A percentile compares a stretch with the other conserved stretches of the same genome.
Conservation (phyloP, 208 protist genomes). For the Trypanosomatidae sp. region DNA sequence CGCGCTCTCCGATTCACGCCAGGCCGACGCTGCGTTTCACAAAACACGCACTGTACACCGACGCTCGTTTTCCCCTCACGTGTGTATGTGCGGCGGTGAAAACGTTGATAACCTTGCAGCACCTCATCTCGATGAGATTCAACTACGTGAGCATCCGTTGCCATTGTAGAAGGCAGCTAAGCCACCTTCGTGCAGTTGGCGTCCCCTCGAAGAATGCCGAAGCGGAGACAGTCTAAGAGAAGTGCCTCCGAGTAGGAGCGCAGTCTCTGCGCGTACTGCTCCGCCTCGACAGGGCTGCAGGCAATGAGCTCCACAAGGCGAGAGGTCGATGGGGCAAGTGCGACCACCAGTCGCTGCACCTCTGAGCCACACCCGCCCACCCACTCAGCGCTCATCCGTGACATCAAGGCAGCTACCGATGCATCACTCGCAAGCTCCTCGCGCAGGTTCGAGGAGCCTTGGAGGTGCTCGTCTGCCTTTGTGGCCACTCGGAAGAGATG, state of each 20-base stretch:
- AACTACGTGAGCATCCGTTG: no score
- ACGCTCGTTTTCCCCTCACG: neutral
- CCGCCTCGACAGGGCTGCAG: constrained; percentile 5
- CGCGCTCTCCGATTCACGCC: neutral
- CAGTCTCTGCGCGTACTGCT: constrained; percentile 6
- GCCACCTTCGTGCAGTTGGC: neutral
- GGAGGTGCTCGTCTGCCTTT: constrained; percentile 55
- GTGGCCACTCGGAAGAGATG: constrained; percentile 43
- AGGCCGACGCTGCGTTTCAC: neutral
- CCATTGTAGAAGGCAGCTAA: neutral
- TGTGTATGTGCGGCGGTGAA: neutral
- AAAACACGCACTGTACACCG: neutral
- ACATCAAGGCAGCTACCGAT: constrained; percentile 1
- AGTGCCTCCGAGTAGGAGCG: constrained; percentile 4
- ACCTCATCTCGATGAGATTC: no score
- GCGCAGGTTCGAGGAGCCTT: neutral
- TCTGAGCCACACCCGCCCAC: constrained; percentile 9
- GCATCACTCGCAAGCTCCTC: neutral
- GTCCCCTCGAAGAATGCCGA: neutral
- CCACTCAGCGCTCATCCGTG: neutral
- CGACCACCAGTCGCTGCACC: constrained; percentile 12
- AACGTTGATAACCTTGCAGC: neutral
- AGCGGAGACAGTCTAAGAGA: constrained; percentile 9
- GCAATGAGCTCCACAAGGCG: constrained; percentile 7
- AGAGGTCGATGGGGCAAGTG: constrained; percentile 20